Evolutionary conservation across 2,329 filamentous ascomycete species (phyloP).

Genomic region (Trichoderma sp.): DNA sequence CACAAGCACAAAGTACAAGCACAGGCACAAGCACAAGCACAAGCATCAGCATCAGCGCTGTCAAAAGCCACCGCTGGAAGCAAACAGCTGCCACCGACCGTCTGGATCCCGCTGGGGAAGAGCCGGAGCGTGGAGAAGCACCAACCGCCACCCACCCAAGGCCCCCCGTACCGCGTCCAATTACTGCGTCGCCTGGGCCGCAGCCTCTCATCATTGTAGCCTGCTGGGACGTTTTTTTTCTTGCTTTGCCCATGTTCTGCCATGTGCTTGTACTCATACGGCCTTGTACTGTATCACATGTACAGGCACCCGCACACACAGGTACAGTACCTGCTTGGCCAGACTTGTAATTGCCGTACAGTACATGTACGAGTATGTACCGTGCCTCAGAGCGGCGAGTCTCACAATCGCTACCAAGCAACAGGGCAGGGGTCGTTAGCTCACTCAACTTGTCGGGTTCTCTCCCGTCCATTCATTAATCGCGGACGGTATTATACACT

Average conservation of each 20-base stretch:
- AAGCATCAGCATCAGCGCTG: background rate
- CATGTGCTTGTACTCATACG: background rate
- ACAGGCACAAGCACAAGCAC: background rate
- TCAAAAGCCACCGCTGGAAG: background rate
- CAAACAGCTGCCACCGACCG: conserved; percentile 10
- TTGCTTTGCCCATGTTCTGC: background rate
- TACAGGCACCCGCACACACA: background rate
- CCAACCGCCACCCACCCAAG: background rate
- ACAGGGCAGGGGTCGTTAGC: background rate
- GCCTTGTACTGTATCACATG: background rate
- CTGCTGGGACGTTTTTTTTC: background rate
- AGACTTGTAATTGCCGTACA: too few species aligned
- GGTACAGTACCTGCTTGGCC: background rate
- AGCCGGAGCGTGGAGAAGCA: background rate
- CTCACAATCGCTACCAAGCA: too few species aligned
- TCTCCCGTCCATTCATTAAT: background rate
- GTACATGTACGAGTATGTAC: background rate
- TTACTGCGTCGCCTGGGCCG: background rate
- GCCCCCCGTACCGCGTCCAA: background rate
- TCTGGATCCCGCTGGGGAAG: conserved; percentile 8
- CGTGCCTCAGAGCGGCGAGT: background rate
- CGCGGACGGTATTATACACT: background rate
- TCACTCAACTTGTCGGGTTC: background rate
- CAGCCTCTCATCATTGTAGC: conserved; percentile 12
- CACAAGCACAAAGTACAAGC: background rate